Percentiles rank a stretch among this genome's conserved stretches.
Evolutionary conservation across 208 protist species (phyloP).

Genomic region (Cochliopodium minus): DNA sequence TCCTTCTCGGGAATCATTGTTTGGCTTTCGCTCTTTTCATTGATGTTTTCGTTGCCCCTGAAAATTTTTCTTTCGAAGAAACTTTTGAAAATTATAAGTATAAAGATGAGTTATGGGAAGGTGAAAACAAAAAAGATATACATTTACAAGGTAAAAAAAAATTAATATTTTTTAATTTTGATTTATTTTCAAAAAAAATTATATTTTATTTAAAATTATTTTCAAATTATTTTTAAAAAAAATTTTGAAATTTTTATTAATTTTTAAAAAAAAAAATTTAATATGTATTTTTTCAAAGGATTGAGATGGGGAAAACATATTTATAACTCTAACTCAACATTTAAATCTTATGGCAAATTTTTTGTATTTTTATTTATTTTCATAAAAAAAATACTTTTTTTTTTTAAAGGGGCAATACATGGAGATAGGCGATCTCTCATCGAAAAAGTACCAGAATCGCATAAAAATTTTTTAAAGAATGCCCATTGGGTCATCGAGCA

Average conservation of each 20-base stretch:
- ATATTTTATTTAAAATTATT: no score
- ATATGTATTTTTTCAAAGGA: not conserved
- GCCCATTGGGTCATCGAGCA: not conserved
- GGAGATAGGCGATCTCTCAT: not conserved
- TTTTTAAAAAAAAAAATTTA: no score
- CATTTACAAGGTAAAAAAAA: not conserved
- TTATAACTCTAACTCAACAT: no score
- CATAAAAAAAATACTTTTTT: no score
- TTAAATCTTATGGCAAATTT: no score
- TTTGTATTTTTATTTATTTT: no score
- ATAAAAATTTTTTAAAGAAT: not conserved
- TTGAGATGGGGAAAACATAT: not conserved
- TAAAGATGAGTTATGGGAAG: not conserved
- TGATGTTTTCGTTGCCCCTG: not conserved
- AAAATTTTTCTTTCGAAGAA: not conserved
- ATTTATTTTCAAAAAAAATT: not conserved
- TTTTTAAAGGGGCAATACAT: no score
- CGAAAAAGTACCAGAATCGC: not conserved
- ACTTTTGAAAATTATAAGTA: not conserved
- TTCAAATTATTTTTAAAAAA: no score
- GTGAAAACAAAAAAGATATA: not conserved
- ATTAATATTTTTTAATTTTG: not conserved
- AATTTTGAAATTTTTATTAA: no score
- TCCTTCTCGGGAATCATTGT: not conserved
- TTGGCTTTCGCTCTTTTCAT: not conserved